Conservation (phyloP, 176 grass and related monocot genomes). For the Triticum dicoccoides region DNA sequence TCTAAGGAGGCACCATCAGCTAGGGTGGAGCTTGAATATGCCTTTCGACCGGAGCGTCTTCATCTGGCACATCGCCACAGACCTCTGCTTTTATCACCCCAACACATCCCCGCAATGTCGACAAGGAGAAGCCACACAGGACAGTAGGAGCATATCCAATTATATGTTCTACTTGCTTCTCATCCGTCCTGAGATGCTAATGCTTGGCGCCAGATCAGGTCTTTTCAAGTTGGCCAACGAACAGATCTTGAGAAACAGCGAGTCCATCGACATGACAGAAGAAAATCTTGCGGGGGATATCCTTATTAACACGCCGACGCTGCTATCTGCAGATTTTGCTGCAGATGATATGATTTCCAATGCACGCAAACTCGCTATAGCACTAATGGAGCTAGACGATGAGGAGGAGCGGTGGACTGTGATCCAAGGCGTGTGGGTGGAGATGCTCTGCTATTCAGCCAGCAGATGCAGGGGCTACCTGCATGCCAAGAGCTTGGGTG, state of each 20-base stretch:
- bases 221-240: too few species aligned
- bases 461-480: background rate
- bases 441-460: background rate
- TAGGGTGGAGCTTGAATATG: background rate
- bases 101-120: background rate
- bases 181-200: background rate
- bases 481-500: background rate
- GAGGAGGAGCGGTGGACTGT: background rate
- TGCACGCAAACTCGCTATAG: background rate
- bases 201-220: background rate
- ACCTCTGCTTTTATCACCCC: background rate
- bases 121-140: background rate
- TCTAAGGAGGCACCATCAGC: background rate
- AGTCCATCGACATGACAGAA: too few species aligned
- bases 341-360: background rate
- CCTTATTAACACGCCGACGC: too few species aligned
- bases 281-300: too few species aligned
- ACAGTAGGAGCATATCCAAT: background rate
- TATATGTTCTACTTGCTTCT: background rate
- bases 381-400: background rate
- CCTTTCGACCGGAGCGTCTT: background rate
- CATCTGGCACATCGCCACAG: background rate
- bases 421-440: background rate
- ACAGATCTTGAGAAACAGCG: too few species aligned
- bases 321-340: too few species aligned